phyloP scores from a whole-genome alignment of 2,329 filamentous ascomycete genomes.

The Fusarium scirpi region DNA sequence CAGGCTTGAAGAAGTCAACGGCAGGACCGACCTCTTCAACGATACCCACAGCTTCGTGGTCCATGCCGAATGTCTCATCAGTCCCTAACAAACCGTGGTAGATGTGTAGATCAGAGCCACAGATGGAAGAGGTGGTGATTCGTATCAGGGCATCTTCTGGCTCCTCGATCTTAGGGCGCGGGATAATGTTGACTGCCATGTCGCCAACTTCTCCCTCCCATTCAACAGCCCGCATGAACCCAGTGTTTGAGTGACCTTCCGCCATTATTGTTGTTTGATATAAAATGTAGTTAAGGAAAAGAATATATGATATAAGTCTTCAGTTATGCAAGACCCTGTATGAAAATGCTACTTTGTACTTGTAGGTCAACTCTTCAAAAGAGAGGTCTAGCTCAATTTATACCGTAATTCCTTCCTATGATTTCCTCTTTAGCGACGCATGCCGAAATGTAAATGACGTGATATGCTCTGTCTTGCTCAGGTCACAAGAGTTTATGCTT shows the following conservation, averaged over 20 bases:
- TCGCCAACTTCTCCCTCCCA: constrained; percentile 23
- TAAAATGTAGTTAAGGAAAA: too few species aligned
- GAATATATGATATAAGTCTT: too few species aligned
- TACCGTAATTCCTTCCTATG: too few species aligned
- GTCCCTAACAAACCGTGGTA: constrained; percentile 1
- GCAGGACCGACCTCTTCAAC: constrained; percentile 19
- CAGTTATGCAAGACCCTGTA: accelerated
- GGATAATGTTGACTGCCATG: constrained; percentile 25
- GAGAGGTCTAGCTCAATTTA: too few species aligned
- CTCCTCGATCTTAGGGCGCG: background rate
- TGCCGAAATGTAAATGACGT: background rate
- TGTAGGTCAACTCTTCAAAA: too few species aligned
- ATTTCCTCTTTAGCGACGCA: accelerated
- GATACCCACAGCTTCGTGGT: constrained; percentile 5
- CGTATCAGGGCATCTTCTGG: constrained; percentile 22
- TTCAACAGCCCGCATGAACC: constrained; percentile 22
- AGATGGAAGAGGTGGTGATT: constrained; percentile 18
- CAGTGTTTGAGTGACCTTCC: background rate
- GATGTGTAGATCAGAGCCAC: constrained; percentile 12
- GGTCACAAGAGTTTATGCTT: constrained; percentile 7
- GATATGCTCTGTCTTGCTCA: background rate
- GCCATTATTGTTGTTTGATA: background rate
- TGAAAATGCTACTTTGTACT: too few species aligned
- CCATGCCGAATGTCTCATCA: background rate
- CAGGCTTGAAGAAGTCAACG: constrained; percentile 12